Percentiles rank a stretch among this genome's conserved stretches.
Conservation (phyloP, 306 rosid species). For the Cucurbita pepo region DNA sequence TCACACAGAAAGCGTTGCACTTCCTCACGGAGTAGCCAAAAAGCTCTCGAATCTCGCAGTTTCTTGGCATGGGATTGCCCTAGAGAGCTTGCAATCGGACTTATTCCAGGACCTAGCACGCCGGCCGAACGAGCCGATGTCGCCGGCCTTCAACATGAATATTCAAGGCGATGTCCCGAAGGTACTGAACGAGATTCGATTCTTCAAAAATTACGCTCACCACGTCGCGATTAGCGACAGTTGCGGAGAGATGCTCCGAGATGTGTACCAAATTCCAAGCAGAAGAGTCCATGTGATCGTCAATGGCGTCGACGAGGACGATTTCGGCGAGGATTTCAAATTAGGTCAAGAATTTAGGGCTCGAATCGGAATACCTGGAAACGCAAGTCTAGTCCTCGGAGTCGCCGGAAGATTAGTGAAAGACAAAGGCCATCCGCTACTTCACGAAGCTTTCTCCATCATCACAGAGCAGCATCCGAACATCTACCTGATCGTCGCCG, state of each 20-base stretch:
- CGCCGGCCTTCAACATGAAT: constrained; percentile 45
- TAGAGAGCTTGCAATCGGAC: constrained; percentile 73
- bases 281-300: constrained; percentile 78
- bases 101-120: constrained; percentile 71
- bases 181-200: constrained; percentile 67
- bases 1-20: constrained; percentile 92
- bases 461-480: constrained; percentile 30
- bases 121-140: constrained; percentile 30
- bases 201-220: constrained; percentile 66
- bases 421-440: constrained; percentile 86
- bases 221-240: constrained; percentile 89
- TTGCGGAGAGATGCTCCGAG: constrained; percentile 85
- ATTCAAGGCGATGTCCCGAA: constrained; percentile 63
- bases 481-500: constrained; percentile 65
- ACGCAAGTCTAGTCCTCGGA: constrained; percentile 64
- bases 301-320: constrained; percentile 64
- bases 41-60: constrained; percentile 65
- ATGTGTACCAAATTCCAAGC: constrained; percentile 66
- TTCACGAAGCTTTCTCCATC: constrained; percentile 61
- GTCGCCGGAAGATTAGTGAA: constrained; percentile 91
- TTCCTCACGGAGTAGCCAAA: constrained; percentile 65
- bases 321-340: constrained; percentile 31
- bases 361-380: constrained; percentile 42
- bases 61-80: constrained; percentile 94
- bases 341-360: constrained; percentile 39